Evolutionary conservation across 2,329 filamentous ascomycete genomes (phyloP).

Genomic region (Colletotrichum sp.): DNA sequence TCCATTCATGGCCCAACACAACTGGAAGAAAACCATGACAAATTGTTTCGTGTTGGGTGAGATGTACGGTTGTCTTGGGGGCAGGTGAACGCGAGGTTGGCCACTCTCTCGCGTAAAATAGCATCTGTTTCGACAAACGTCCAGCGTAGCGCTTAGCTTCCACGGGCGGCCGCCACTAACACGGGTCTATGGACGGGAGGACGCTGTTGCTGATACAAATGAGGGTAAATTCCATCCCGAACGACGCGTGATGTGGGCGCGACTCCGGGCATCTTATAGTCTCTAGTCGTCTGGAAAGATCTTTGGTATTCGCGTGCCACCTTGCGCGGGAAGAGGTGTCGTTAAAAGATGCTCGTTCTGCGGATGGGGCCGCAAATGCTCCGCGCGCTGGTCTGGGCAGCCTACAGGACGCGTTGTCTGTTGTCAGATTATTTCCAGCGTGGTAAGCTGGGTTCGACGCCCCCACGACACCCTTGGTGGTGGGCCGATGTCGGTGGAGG

Average conservation of each 20-base stretch:
- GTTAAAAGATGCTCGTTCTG: background rate
- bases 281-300: background rate
- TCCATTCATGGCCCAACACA: background rate
- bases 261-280: background rate
- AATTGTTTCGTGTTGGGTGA: background rate
- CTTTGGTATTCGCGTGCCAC: background rate
- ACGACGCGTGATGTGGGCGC: background rate
- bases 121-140: background rate
- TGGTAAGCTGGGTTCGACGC: background rate
- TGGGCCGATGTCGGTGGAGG: background rate
- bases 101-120: background rate
- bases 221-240: background rate
- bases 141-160: background rate
- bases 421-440: background rate
- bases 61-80: background rate
- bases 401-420: background rate
- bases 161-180: background rate
- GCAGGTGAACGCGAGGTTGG: background rate
- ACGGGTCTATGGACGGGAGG: background rate
- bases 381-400: background rate
- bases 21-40: background rate
- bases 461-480: background rate
- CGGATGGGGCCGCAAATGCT: background rate
- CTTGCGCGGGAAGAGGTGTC: background rate
- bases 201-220: background rate